These are phyloP conservation scores for Phytophthora macrochlamydospora DNA, from an alignment of 352 stramenopile genomes.

Conservation along the genomic window DNA sequence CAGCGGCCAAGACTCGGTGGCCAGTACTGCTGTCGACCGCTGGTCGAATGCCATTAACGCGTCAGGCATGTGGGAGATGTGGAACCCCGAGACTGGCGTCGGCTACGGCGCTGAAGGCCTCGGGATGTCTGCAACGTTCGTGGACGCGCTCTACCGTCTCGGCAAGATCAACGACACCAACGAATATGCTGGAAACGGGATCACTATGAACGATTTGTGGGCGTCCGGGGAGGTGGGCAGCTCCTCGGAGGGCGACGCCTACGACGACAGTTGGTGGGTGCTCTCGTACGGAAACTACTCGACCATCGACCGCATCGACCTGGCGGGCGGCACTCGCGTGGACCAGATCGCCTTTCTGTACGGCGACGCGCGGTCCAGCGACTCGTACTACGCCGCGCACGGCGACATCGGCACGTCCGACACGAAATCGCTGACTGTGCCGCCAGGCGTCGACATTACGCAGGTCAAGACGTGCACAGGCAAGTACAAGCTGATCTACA, in stretches of 20 bases:
- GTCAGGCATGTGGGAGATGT: conserved; percentile 28
- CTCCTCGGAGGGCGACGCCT: conserved; percentile 12
- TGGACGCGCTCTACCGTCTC: conserved; percentile 21
- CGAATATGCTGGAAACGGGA: conserved; percentile 24
- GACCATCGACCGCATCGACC: conserved; percentile 25
- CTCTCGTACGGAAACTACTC: conserved; percentile 26
- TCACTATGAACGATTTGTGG: conserved; percentile 19
- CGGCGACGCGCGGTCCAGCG: conserved; percentile 20
- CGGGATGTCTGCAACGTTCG: conserved; percentile 21
- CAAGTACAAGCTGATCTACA: conserved; percentile 15
- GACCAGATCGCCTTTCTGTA: conserved; percentile 26
- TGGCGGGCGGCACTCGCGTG: conserved; percentile 22
- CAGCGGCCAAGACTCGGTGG: conserved; percentile 10
- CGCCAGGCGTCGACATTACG: conserved; percentile 11
- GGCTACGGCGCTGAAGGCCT: conserved; percentile 28
- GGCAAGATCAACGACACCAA: conserved; percentile 22
- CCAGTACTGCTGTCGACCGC: conserved; percentile 21
- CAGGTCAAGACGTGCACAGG: conserved; percentile 14
- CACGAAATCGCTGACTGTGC: conserved; percentile 17
- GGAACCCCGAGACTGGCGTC: conserved; percentile 25
- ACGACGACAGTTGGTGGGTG: conserved; percentile 29
- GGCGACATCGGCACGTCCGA: conserved; percentile 20
- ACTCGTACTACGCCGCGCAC: conserved; percentile 21
- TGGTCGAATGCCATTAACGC: conserved; percentile 22
- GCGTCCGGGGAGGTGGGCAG: conserved; percentile 12